Conservation (phyloP, 305 asterid species). For the Striga hermonthica region DNA sequence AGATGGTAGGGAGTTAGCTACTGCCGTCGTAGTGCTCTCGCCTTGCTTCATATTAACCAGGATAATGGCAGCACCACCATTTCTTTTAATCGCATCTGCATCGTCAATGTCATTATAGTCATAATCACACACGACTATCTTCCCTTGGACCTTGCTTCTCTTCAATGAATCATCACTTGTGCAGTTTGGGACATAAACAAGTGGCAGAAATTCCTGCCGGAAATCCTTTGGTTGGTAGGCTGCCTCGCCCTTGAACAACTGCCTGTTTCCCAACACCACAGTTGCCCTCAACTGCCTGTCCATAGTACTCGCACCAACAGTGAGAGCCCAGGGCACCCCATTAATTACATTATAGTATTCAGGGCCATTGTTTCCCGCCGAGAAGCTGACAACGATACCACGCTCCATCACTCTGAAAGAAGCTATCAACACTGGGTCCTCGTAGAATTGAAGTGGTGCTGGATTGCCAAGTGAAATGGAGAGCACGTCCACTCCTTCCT, state of each 20-base stretch:
- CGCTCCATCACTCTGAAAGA: constrained; percentile 26
- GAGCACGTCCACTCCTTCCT: constrained; percentile 33
- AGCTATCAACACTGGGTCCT: not conserved
- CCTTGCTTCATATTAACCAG: not conserved
- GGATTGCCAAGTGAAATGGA: constrained; percentile 34
- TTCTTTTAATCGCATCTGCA: constrained; percentile 31
- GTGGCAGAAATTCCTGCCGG: constrained; percentile 23
- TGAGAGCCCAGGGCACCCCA: constrained; percentile 44
- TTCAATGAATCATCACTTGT: not conserved
- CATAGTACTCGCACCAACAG: constrained; percentile 43
- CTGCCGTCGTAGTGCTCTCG: constrained; percentile 12
- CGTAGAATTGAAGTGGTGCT: not conserved
- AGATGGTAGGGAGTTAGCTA: constrained; percentile 38
- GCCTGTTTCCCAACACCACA: constrained; percentile 29
- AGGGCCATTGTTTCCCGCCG: constrained; percentile 42
- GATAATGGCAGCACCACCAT: constrained; percentile 50
- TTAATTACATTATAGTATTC: constrained; percentile 21
- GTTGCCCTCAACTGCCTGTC: constrained; percentile 36
- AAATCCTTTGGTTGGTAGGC: constrained; percentile 34
- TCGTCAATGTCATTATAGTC: not conserved
- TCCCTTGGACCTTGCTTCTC: constrained; percentile 29
- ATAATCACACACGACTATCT: constrained; percentile 35
- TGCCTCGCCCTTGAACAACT: constrained; percentile 34
- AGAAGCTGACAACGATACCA: constrained; percentile 37
- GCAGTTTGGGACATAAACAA: constrained; percentile 23